Base-by-base conservation (phyloP, 73 alveolate species). In the Halteria grandinella region DNA sequence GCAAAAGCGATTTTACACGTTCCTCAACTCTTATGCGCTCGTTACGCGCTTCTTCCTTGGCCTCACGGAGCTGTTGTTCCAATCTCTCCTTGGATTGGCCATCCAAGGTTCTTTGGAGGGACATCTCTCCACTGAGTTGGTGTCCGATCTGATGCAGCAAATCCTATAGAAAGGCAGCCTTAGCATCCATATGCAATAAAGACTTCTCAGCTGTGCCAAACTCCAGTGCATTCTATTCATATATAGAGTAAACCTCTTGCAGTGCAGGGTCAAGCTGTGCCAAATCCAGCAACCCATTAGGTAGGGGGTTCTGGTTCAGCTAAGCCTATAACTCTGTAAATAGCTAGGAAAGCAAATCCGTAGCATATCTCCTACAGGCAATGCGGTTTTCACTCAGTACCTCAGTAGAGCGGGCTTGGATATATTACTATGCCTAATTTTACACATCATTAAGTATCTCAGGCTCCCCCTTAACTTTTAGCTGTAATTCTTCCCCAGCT, bases 211-310 rank as follows among this genome's bases (percentile, higher is more conserved):
- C 74, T 43, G 78, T 71, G 20, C 55, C 82, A 7, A 93, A 89
- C n/a, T n/a, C n/a, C n/a, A n/a, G 89, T 32, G 87, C 89, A 64
- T 77, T 90, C 74, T 89, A 89, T 31, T 69, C 78, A 50, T 85
- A 86, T 60, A 80, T 81, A 25, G 78, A 63, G 45, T 86, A 79
- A 28, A 93, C 69, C 39, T 83, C 83, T 31, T 55, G 69, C 15
- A 92, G 59, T 17, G 92, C 94, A n/a, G n/a, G n/a, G n/a, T 88
- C 95, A 23, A 88, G 66, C 23, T 92, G 91, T 12, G 72, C 86
- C 47, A 89, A 55, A 49, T 79, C 74, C 53, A 74, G 69, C 36
- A 84, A 83, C 71, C 86, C 90, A 33, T 80, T 73, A 25, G 47
- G 47, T 5, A 11, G 11, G 47, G 47, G 5, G 11, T 36, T 11